Percentiles rank a stretch among this genome's conserved stretches.
These are phyloP conservation scores for Blepharisma stoltei DNA, from an alignment of 73 alveolate genomes.

Conservation along the genomic window DNA sequence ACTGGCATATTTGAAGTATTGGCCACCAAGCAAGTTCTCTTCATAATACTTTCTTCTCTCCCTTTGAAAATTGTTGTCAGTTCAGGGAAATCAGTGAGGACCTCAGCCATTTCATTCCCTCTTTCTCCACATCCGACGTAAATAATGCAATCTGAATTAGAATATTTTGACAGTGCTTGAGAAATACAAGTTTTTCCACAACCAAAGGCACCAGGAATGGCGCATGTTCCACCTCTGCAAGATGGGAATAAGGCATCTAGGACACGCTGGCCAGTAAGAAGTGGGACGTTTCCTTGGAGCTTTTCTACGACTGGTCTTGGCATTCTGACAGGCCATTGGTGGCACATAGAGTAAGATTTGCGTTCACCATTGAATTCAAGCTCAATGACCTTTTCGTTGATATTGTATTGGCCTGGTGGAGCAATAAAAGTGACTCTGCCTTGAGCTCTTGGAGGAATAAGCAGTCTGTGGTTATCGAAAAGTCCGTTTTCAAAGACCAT, in stretches of 20 bases:
- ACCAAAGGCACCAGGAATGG: conserved; percentile 99
- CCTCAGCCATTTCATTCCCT: conserved; percentile 99
- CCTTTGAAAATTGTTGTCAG: conserved; percentile 47
- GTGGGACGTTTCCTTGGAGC: conserved; percentile 82
- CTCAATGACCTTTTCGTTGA: conserved; percentile 83
- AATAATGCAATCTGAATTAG: conserved; percentile 91
- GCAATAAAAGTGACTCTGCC: conserved; percentile 84
- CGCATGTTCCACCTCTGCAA: conserved; percentile 97
- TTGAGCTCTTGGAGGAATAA: conserved; percentile 91
- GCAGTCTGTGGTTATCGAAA: conserved; percentile 80
- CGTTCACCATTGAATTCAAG: conserved; percentile 84
- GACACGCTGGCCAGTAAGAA: conserved; percentile 91
- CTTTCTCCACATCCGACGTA: conserved; percentile 99
- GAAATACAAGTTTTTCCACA: conserved; percentile 98
- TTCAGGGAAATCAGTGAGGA: conserved; percentile 96
- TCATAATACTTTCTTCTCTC: conserved; percentile 89
- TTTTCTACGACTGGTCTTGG: conserved; percentile 89
- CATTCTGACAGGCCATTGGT: conserved; percentile 90
- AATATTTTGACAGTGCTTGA: conserved; percentile 94
- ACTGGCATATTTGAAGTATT: conserved; percentile 99
- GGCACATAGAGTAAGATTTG: conserved; percentile 77
- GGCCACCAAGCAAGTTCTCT: conserved; percentile 97
- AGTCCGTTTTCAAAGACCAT: conserved; percentile 88
- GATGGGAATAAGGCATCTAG: conserved; percentile 96
- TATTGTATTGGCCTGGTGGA: conserved; percentile 85